These are phyloP conservation scores for Pleurotus citrinopileatus DNA, from an alignment of 768 basidiomycete species.

Conservation along the genomic window DNA sequence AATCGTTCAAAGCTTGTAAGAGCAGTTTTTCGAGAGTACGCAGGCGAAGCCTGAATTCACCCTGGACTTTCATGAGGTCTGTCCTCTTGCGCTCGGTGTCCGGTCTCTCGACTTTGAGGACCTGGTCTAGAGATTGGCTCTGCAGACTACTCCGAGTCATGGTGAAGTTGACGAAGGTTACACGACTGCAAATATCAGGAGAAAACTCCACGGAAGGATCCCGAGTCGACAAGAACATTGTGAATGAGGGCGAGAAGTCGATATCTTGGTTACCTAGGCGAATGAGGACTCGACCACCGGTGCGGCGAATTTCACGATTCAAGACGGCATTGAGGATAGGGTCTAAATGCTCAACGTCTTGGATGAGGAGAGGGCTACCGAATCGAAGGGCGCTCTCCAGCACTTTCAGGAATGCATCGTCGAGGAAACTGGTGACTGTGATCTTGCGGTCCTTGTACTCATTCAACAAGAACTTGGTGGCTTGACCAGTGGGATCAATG, in stretches of 20 bases:
- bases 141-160: conserved; percentile 99
- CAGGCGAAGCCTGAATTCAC: conserved; percentile 92
- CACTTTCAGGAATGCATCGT: conserved; percentile 98
- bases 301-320: conserved; percentile 93
- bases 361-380: conserved; percentile 94
- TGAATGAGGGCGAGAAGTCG: conserved; percentile 99
- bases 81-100: conserved; percentile 95
- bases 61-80: conserved; percentile 97
- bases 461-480: conserved; percentile 89
- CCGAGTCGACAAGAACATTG: conserved; percentile 97
- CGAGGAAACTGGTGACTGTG: conserved; percentile 96
- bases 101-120: conserved; percentile 94
- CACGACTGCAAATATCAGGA: conserved; percentile 97
- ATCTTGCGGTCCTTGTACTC: conserved; percentile 97
- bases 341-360: conserved; percentile 97
- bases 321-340: conserved; percentile 96
- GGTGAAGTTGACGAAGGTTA: conserved; percentile 94
- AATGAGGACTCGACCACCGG: conserved; percentile 96
- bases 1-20: conserved; percentile 94
- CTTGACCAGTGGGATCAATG: conserved; percentile 97
- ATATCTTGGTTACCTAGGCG: conserved; percentile 97
- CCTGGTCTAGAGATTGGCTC: conserved; percentile 96
- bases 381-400: conserved; percentile 98
- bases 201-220: conserved; percentile 98
- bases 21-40: conserved; percentile 91